Base-by-base conservation (phyloP, 2,329 filamentous ascomycete genomes). In the Gyromitra esculenta region DNA sequence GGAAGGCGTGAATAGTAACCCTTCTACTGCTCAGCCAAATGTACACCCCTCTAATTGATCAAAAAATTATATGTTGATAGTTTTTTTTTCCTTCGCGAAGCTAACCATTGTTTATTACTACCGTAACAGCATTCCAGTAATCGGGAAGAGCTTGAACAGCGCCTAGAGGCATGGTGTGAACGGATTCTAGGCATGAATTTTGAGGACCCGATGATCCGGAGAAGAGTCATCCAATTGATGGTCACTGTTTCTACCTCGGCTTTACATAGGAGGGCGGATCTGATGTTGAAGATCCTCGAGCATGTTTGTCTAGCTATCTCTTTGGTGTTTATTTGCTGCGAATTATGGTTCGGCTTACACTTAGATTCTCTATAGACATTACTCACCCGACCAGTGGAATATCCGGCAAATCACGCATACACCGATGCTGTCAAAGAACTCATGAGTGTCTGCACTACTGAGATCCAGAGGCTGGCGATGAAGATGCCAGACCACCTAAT, bases 401-500 rank as follows among this genome's bases (percentile, higher is more conserved):
- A 92, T 71, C 90, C 91, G 1, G 89, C 91, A 57, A 89, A 91
- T 80, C 87, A 88, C 52, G 86, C 89, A 1, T 97, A 94, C 83
- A 94, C 92, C 13, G 96, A 98, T 79, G 91, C 94, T 0, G 92
- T 97, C 45, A 96, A 94, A 82, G 93, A 96, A 74, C 87, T 99
- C 15, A 94, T 97, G 82, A 89, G 88, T 2, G 89, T 96, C 81
- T 92, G 93, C 81, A 93, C 94, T 83, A 88, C 93, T 72, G 95
- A 99, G 83, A 87, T 98, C 75, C 94, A 97, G 81, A 89, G 94
- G 73, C 86, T 99, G 52, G 95, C 95, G 5, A 90, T 92, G 77
- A 93, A 94, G 81, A 97, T 97, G 87, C 91, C 96, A 0, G 92
- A 98, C 82, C 91, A 97, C 82, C 90, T 99, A 77, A 87, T 96